Base-by-base conservation (phyloP, 2,329 filamentous ascomycete genomes). In the Colletotrichum musae region DNA sequence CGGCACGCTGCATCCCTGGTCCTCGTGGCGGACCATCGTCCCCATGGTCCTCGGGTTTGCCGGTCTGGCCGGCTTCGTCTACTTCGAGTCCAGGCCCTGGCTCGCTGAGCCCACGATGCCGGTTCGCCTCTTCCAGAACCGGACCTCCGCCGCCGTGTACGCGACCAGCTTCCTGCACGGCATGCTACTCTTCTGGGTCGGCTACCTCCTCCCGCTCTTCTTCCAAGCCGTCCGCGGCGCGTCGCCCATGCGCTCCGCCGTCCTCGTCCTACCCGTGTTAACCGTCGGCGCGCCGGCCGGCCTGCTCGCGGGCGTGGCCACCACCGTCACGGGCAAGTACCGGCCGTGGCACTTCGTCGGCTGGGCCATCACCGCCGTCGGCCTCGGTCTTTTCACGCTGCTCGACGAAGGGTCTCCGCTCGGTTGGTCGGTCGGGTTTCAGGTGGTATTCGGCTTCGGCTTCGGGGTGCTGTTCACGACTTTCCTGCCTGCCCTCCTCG, bases 401-500 rank as follows among this genome's bases (percentile, higher is more conserved):
- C 58, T 60, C 3, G 45, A 60, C 18, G 58, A 24, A 13, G n/a
- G 51, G 9, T 51, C 58, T 4, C 51, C 58, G 4, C n/a, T 32
- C 6, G 58, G 26, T 10, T 1, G 32, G 6, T 50, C n/a, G 79
- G 74, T 80, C 5, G 66, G 77, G 52, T 75, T 80, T 41, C 79
- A 81, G 58, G 64, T 81, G 7, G 48, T 81, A 32, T 73, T 74
- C 1, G 72, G 54, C 10, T 5, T 60, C 16, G 63, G 63, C 43
- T 28, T 28, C 6, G 63, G 63, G 1, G n/a, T 84, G 2, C 69
- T 83, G 2, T 75, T 82, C 52, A 76, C 78, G 12, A 74, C 77
- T 6, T 73, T 81, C 18, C 76, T 80, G 5, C 77, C 81, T 2
- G 78, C 81, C 0, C 76, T 80, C 12, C 78, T 80, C 71, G 81